Percentiles rank a stretch among this genome's conserved stretches.
Conservation (phyloP, 768 basidiomycete species). For the Roridomyces roridus region DNA sequence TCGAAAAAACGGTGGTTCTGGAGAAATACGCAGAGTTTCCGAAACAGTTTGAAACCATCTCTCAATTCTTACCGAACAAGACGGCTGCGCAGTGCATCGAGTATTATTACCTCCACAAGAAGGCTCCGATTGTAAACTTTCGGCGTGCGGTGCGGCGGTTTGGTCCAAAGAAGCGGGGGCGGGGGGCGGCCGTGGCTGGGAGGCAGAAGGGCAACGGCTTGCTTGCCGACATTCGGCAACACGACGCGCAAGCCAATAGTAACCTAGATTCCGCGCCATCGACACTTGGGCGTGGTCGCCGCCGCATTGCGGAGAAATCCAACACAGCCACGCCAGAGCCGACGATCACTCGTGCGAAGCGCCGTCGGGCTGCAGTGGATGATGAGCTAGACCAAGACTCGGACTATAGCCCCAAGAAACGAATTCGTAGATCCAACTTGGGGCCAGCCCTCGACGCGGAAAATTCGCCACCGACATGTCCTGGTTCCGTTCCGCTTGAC, state of each 20-base stretch:
- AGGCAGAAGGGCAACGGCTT: constrained; percentile 86
- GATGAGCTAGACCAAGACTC: no score
- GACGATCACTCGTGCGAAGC: no score
- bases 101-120: constrained; percentile 96
- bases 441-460: no score
- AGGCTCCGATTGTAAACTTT: constrained; percentile 84
- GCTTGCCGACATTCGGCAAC: constrained; percentile 80
- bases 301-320: background rate
- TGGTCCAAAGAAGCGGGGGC: constrained; percentile 69
- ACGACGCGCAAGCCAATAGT: constrained; percentile 63
- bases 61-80: constrained; percentile 82
- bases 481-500: no score
- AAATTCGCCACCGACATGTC: no score
- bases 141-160: constrained; percentile 73
- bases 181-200: constrained; percentile 52
- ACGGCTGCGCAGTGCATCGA: constrained; percentile 87
- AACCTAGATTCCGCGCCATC: constrained; percentile 35
- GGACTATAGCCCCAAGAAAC: no score
- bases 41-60: constrained; percentile 94
- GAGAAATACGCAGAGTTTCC: constrained; percentile 85
- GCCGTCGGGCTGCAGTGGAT: no score
- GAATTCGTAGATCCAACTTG: no score
- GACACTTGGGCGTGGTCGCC: constrained; percentile 43
- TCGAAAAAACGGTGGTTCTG: constrained; percentile 79
- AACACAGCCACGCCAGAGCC: no score